phyloP scores from a whole-genome alignment of 192 early-diverging fungal genomes.

The Neocallimastix lanati region DNA sequence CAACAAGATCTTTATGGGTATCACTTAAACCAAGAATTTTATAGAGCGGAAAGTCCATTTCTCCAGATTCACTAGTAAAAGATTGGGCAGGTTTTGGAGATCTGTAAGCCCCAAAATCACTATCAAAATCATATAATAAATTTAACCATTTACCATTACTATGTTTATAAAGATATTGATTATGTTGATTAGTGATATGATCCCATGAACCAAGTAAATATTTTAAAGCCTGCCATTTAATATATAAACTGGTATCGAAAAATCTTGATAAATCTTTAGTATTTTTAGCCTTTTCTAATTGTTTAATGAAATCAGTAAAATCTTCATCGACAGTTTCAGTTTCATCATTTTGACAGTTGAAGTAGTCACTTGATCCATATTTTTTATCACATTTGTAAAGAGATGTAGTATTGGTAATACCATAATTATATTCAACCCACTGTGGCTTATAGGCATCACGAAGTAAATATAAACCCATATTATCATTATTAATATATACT shows the following conservation, averaged over 20 bases:
- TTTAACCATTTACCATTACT: background rate
- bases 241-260: background rate
- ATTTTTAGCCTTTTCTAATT: background rate
- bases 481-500: background rate
- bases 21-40: background rate
- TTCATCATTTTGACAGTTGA: background rate
- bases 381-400: background rate
- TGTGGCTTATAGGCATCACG: background rate
- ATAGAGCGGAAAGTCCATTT: background rate
- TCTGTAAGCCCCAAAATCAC: background rate
- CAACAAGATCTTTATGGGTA: background rate
- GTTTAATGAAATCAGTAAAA: too few relatives aligned
- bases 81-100: background rate
- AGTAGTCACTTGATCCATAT: background rate
- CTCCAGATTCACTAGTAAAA: background rate
- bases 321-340: background rate
- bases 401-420: background rate
- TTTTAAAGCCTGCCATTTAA: background rate
- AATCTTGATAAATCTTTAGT: background rate
- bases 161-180: background rate
- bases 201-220: background rate
- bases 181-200: background rate
- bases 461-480: background rate
- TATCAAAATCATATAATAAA: background rate
- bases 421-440: background rate